These are phyloP conservation scores for Kodamaea derodonti DNA, from an alignment of 1,139 yeast species.

Conservation along the genomic window DNA sequence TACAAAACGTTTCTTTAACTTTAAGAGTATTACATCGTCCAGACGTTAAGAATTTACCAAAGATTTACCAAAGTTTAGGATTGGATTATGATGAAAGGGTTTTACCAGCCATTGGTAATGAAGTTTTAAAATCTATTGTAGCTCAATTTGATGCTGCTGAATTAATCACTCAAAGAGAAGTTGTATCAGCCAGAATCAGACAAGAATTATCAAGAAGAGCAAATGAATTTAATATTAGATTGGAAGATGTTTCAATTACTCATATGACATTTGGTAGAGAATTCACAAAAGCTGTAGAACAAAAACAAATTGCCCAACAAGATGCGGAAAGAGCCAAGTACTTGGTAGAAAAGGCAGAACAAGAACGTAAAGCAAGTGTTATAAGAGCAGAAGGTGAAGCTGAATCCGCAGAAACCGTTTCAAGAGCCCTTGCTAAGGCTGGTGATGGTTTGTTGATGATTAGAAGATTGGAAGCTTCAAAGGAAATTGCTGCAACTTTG, in stretches of 20 bases:
- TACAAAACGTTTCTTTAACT: slow-evolving; percentile 93
- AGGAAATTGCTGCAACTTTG: slow-evolving; percentile 87
- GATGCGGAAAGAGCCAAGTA: slow-evolving; percentile 97
- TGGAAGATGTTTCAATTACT: slow-evolving; percentile 97
- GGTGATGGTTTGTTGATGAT: slow-evolving; percentile 95
- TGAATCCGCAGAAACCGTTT: slow-evolving; percentile 93
- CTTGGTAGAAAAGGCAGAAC: slow-evolving; percentile 95
- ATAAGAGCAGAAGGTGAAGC: slow-evolving; percentile 99
- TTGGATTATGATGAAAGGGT: slow-evolving; percentile 94
- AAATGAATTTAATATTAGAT: slow-evolving; percentile 78
- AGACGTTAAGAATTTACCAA: slow-evolving; percentile 76
- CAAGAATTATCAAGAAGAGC: slow-evolving; percentile 85
- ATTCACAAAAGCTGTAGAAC: slow-evolving; percentile 97
- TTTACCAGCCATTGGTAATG: slow-evolving; percentile 93
- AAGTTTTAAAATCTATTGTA: slow-evolving; percentile 92
- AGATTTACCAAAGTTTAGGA: slow-evolving; percentile 87
- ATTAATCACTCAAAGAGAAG: slow-evolving; percentile 94
- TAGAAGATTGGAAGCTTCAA: slow-evolving; percentile 94
- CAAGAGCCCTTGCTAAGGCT: slow-evolving; percentile 88
- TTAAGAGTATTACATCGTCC: slow-evolving; percentile 94
- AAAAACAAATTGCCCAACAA: slow-evolving; percentile 98
- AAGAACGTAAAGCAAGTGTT: slow-evolving; percentile 90
- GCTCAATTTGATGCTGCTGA: slow-evolving; percentile 99
- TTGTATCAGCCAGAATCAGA: slow-evolving; percentile 86
- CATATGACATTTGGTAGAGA: slow-evolving; percentile 97